These are phyloP conservation scores for Jimgerdemannia flammicorona DNA, from an alignment of 192 early-diverging fungal genomes.

Conservation along the genomic window DNA sequence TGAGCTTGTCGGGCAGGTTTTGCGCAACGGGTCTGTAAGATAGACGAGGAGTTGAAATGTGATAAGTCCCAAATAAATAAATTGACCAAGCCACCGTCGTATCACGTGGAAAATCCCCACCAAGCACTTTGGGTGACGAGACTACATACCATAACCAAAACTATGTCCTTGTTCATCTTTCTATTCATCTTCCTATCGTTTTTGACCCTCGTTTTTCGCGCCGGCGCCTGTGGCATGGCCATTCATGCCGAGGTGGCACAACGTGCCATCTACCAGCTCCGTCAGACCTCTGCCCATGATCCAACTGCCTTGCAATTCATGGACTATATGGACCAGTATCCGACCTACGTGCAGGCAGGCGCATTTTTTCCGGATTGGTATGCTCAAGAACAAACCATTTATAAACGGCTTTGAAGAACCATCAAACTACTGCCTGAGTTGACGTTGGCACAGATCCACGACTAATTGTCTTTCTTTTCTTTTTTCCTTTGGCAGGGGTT, in stretches of 20 bases:
- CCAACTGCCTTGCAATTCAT: constrained; percentile 5
- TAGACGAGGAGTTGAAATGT: too few species aligned
- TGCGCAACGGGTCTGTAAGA: background rate
- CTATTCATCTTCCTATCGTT: background rate
- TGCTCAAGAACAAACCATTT: background rate
- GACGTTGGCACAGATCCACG: too few species aligned
- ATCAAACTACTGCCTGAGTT: too few species aligned
- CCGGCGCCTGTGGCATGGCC: background rate
- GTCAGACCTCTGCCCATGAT: background rate
- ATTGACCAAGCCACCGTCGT: background rate
- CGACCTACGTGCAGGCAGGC: constrained; percentile 36
- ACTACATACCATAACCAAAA: background rate
- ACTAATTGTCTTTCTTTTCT: too few species aligned
- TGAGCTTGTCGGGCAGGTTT: constrained; percentile 22
- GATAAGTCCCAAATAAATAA: too few species aligned
- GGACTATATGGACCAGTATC: constrained; percentile 5
- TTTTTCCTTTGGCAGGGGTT: constrained; percentile 40
- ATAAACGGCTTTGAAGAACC: too few species aligned
- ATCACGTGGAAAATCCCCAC: background rate
- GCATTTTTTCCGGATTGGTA: constrained; percentile 66
- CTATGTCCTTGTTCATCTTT: background rate
- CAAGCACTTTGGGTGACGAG: too few species aligned
- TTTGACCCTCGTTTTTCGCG: background rate
- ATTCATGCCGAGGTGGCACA: background rate
- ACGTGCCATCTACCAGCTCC: background rate